Percentiles rank a stretch among this genome's conserved stretches.
These are phyloP conservation scores for Solanum hybrid DNA, from an alignment of 305 asterid genomes.

Conservation along the genomic window DNA sequence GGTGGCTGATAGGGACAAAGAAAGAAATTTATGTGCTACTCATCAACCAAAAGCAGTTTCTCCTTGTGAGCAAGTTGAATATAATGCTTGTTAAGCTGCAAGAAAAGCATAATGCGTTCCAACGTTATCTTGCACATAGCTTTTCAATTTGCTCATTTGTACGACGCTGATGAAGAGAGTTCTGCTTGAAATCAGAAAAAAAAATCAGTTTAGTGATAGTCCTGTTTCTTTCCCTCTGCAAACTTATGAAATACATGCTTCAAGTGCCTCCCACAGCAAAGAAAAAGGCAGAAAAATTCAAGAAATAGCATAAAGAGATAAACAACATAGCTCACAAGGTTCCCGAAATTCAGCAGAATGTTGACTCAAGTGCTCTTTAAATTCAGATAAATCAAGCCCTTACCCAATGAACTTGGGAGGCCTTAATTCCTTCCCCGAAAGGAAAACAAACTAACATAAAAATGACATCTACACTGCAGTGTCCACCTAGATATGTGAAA, in stretches of 20 bases:
- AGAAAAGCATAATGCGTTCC: slow-evolving; percentile 52
- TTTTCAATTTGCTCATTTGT: slow-evolving; percentile 63
- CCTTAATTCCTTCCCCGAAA: neutral
- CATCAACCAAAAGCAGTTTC: too few relatives aligned
- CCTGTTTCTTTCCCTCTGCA: neutral
- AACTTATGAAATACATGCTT: neutral
- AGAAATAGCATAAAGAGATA: neutral
- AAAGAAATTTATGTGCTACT: too few relatives aligned
- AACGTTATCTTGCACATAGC: slow-evolving; percentile 51
- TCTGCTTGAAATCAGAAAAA: slow-evolving; percentile 57
- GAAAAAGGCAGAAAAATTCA: neutral
- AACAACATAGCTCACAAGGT: neutral
- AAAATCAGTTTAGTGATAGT: slow-evolving; percentile 33
- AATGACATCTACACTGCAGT: neutral
- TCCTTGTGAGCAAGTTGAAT: too few relatives aligned
- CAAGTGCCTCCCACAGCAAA: neutral
- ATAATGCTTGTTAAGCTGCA: too few relatives aligned
- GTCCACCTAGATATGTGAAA: neutral
- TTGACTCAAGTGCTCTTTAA: neutral
- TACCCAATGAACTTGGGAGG: neutral
- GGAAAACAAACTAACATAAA: neutral
- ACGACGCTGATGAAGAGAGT: slow-evolving; percentile 41
- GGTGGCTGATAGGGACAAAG: slow-evolving; percentile 52
- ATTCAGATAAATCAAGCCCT: neutral
- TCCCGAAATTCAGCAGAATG: neutral